Evolutionary conservation across 1,284 basidiomycete genomes (phyloP).

Genomic region (Rugiboletus extremiorientalis): DNA sequence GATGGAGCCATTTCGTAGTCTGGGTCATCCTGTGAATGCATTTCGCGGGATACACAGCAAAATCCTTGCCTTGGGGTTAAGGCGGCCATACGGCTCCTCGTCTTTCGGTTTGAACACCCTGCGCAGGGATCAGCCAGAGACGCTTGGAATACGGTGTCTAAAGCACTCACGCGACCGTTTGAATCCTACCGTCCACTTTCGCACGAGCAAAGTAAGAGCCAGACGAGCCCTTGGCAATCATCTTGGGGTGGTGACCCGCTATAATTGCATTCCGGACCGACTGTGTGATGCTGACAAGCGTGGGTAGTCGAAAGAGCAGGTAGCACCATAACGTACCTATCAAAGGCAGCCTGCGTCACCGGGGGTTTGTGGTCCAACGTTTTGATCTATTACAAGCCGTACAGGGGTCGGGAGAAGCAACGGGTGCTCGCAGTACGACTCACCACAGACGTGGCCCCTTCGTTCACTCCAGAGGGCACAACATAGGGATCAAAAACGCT

Average conservation of each 20-base stretch:
- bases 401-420: constrained; percentile 1
- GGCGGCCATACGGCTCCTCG: constrained; percentile 81
- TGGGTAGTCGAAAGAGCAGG: background rate
- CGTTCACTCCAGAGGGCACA: constrained; percentile 24
- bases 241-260: constrained; percentile 82
- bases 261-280: constrained; percentile 68
- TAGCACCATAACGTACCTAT: constrained; percentile 48
- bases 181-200: constrained; percentile 65
- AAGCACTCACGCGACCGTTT: constrained; percentile 73
- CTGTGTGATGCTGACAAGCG: constrained; percentile 52
- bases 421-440: constrained; percentile 6
- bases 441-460: constrained; percentile 17
- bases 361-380: constrained; percentile 77
- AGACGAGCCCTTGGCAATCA: constrained; percentile 84
- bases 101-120: constrained; percentile 92
- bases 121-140: constrained; percentile 3
- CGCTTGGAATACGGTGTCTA: background rate
- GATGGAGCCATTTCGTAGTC: constrained; percentile 90
- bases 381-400: constrained; percentile 47
- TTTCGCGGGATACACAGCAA: background rate
- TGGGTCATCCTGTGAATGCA: constrained; percentile 30
- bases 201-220: constrained; percentile 86
- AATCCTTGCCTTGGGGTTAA: constrained; percentile 72
- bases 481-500: constrained; percentile 71
- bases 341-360: constrained; percentile 70